phyloP scores from a whole-genome alignment of 2,329 filamentous ascomycete genomes.

The Aspergillus clavatus region DNA sequence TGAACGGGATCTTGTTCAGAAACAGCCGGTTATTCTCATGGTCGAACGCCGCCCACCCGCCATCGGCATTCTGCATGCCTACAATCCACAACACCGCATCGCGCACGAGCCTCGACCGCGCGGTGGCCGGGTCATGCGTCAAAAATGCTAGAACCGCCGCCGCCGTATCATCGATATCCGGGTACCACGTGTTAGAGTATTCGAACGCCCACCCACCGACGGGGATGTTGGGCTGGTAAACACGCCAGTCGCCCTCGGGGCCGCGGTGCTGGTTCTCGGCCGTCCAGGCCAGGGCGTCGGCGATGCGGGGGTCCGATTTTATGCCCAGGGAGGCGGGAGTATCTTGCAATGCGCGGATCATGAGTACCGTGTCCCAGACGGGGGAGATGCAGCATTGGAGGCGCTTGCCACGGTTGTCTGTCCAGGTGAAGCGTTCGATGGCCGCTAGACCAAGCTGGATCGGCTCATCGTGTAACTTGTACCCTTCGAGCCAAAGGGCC shows the following conservation, averaged over 20 bases:
- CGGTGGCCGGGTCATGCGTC: slow-evolving; percentile 16
- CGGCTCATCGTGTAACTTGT: slow-evolving; percentile 11
- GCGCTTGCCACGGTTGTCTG: slow-evolving; percentile 22
- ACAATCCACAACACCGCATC: slow-evolving; percentile 23
- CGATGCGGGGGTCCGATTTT: slow-evolving; percentile 4
- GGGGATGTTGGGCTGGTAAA: slow-evolving; percentile 18
- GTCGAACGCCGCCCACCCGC: slow-evolving; percentile 36
- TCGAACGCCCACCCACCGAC: slow-evolving; percentile 30
- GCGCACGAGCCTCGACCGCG: neutral
- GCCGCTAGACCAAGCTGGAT: slow-evolving; percentile 21
- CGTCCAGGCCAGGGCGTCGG: neutral
- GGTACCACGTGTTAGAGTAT: slow-evolving; percentile 31
- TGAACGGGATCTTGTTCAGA: slow-evolving; percentile 35
- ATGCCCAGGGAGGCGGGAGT: slow-evolving; percentile 1
- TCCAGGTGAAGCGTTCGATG: slow-evolving; percentile 22
- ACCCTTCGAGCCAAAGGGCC: slow-evolving; percentile 27
- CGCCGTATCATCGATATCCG: slow-evolving; percentile 33
- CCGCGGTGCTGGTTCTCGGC: slow-evolving; percentile 19
- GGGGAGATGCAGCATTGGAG: slow-evolving; percentile 27
- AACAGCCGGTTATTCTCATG: slow-evolving; percentile 28
- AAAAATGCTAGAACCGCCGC: slow-evolving; percentile 26
- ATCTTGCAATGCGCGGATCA: slow-evolving; percentile 14
- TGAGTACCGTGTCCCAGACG: slow-evolving; percentile 35
- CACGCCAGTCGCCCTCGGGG: slow-evolving; percentile 27
- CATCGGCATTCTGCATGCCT: slow-evolving; percentile 34